Base-by-base conservation (phyloP, 164 flowering plant genomes). In the Vitis labrusca region DNA sequence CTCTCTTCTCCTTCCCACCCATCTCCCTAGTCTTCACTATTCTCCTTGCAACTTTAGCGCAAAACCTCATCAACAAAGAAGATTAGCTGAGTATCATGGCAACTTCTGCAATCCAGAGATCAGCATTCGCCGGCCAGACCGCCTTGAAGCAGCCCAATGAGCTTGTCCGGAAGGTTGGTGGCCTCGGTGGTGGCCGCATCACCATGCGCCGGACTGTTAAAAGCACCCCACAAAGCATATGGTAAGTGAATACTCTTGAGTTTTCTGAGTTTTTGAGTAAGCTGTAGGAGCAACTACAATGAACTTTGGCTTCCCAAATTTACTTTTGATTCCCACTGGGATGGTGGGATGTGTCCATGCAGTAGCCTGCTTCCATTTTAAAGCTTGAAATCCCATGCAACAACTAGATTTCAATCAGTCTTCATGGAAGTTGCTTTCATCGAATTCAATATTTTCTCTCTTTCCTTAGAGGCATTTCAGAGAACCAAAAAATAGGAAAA, bases 131-230 rank as follows among this genome's bases (percentile, higher is more conserved):
- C 23, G 86, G 91, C 68, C 83, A 81, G 75, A 75, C 86, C 1
- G 78, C 80, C 10, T 55, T 83, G 71, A 86, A 74, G 80, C 84
- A 74, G 32, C 77, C 82, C 71, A 84, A 81, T 81, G 86, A 84
- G 81, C 74, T 84, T 55, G 74, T 75, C 76, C 73, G 85, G 63
- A 88, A 85, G 81, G 71, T 78, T 23, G 87, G 86, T 29, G 63
- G 64, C 79, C 27, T 69, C 48, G 76, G 70, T 6, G 85, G 80
- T 17, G 85, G 89, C 72, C 86, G 87, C 54, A 10, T 81, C 67
- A 64, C 78, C 81, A 88, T 86, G 92, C 70, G 90, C 9, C 77
- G 88, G 5, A 86, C 92, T 1, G 86, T 88, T 10, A 86, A 79
- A 61, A 83, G 85, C 57, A 77, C 78, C 50, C 87, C 92, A 4